phyloP scores from a whole-genome alignment of 305 asterid species.

The Fraxinus albicans region DNA sequence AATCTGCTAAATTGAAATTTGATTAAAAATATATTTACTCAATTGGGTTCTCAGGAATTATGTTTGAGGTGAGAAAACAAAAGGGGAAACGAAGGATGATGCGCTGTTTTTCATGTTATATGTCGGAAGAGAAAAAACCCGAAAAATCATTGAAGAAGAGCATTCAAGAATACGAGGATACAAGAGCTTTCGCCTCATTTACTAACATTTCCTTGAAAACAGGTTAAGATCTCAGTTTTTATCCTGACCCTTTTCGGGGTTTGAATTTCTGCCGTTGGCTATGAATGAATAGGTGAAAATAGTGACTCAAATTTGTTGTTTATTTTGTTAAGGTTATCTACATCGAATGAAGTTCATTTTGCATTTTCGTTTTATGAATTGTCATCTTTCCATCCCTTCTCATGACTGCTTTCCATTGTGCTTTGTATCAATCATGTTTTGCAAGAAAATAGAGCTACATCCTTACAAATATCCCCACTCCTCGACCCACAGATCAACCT shows the following conservation, averaged over 20 bases:
- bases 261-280: neutral
- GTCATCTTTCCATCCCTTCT: neutral
- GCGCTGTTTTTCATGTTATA: conserved; percentile 30
- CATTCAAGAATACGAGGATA: conserved; percentile 9
- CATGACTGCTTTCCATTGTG: neutral
- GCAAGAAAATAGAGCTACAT: neutral
- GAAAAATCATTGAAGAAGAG: conserved; percentile 25
- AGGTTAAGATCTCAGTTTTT: conserved; percentile 11
- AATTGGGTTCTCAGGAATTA: neutral
- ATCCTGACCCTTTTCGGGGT: neutral
- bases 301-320: neutral
- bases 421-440: neutral
- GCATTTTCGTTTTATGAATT: neutral
- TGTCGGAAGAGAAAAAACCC: neutral
- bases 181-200: conserved; percentile 19
- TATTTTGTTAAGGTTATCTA: neutral
- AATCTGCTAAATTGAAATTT: neutral
- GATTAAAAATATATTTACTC: neutral
- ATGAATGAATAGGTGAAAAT: neutral
- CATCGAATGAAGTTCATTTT: neutral
- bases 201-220: conserved; percentile 22
- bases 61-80: neutral
- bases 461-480: neutral
- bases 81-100: conserved; percentile 13
- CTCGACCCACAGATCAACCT: neutral